Conservation (phyloP, 129 eudicot genomes). For the Apium graveolens region DNA sequence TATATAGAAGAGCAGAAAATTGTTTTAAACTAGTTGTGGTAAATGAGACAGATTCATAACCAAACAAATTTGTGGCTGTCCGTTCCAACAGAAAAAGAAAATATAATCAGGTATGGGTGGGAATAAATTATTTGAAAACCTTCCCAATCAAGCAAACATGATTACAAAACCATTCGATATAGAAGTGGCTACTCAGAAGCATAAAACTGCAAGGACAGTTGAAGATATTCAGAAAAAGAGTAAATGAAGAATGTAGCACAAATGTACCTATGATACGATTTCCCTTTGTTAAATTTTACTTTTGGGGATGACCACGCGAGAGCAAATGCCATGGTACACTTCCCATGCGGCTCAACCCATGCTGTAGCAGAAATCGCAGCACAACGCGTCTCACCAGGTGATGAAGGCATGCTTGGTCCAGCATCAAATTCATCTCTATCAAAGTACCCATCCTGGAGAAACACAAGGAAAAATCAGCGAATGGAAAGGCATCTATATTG, state of each 20-base stretch:
- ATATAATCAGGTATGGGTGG: background rate
- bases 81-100: background rate
- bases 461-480: conserved; percentile 5
- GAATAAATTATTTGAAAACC: background rate
- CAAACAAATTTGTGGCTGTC: background rate
- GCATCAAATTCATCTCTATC: conserved; percentile 56
- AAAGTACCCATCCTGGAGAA: conserved; percentile 76
- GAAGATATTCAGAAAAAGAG: background rate
- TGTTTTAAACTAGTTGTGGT: background rate
- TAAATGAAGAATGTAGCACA: background rate
- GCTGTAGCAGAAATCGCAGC: conserved; percentile 93
- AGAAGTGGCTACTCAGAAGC: background rate
- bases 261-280: conserved; percentile 73
- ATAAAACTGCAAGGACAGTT: background rate
- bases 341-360: conserved; percentile 98
- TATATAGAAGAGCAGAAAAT: background rate
- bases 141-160: background rate
- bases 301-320: conserved; percentile 92
- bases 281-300: conserved; percentile 86
- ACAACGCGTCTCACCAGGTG: conserved; percentile 94
- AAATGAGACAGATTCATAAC: background rate
- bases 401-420: conserved; percentile 79
- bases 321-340: conserved; percentile 88
- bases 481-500: background rate
- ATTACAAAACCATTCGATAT: background rate